Base-by-base conservation (phyloP, 768 basidiomycete species). In the Collybia nuda region DNA sequence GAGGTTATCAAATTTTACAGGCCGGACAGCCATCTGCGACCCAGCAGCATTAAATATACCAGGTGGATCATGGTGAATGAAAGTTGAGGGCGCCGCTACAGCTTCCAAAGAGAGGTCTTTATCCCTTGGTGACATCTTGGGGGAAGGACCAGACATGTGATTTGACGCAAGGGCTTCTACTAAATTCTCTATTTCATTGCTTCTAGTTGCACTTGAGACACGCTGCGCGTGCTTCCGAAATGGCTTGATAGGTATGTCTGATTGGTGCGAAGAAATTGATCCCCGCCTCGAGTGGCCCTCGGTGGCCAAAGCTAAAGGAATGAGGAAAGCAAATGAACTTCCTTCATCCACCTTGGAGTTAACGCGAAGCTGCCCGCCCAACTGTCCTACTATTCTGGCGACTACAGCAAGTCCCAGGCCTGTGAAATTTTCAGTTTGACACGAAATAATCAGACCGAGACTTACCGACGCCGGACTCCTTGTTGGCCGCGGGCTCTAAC, bases 341-440 rank as follows among this genome's bases (percentile, higher is more conserved):
- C 90, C 90, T 58, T 77, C 65, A 40, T 72, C 75, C n/a, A 81
- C 71, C 44, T 79, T 76, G 0, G 88, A 90, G 50, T 90, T 86
- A 3, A 90, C 88, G 5, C 86, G 81, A 2, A 93, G 76, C 62
- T 89, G 88, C 2, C 90, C 90, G 0, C 82, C 85, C 1, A 91
- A 75, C 53, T 89, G 88, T 56, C 86, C 84, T 3, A 91, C 85
- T 37, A 91, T 89, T 14, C 89, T 76, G 0, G 88, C 87, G 9
- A 92, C 90, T 5, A 90, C 86, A 3, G 90, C 90, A 24, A 91
- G 71, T 3, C 90, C 90, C 12, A 92, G 75, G 5, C 88, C 88
- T 74, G 35, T 18, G 21, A 14, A 42, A 26, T 39, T 39, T 46
- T 32, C 32, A 32, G 32, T 14, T 11, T 9, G 32, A 32, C 12